Percentiles rank a stretch among this genome's conserved stretches.
These are phyloP conservation scores for Nicotiana knightiana DNA, from an alignment of 257 asterid species.

Conservation along the genomic window DNA sequence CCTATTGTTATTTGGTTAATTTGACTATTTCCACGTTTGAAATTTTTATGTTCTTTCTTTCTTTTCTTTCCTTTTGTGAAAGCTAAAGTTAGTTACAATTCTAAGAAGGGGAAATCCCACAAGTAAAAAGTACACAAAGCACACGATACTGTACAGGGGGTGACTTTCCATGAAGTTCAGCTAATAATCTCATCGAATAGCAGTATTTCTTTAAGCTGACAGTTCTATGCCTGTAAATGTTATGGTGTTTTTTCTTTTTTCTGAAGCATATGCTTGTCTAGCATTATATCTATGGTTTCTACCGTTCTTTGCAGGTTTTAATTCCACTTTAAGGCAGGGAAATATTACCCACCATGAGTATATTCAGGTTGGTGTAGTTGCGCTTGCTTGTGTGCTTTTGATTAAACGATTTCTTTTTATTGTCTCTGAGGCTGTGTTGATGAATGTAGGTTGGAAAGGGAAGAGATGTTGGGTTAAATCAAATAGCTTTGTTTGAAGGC, in stretches of 20 bases:
- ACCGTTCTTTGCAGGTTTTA: constrained; percentile 57
- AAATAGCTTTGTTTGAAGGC: constrained; percentile 95
- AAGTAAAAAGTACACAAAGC: background rate
- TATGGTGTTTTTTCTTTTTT: constrained; percentile 14
- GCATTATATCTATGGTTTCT: background rate
- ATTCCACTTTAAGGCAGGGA: constrained; percentile 96
- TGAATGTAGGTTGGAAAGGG: constrained; percentile 94
- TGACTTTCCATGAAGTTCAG: background rate
- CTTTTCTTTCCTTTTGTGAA: background rate
- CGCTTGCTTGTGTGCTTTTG: background rate
- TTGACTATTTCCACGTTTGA: background rate
- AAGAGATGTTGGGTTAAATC: constrained; percentile 98
- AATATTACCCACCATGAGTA: constrained; percentile 97
- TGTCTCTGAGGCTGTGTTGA: constrained; percentile 17
- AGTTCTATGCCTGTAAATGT: background rate
- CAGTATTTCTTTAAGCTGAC: background rate
- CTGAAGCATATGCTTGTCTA: background rate
- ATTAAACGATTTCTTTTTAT: constrained; percentile 1
- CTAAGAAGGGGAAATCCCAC: background rate
- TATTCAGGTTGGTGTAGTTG: constrained; percentile 32
- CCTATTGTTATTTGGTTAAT: background rate
- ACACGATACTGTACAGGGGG: background rate
- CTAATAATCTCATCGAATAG: background rate
- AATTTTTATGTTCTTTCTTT: background rate
- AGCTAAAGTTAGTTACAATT: background rate